phyloP scores from a whole-genome alignment of 179 eudicot genomes.

The Silene coronaria region DNA sequence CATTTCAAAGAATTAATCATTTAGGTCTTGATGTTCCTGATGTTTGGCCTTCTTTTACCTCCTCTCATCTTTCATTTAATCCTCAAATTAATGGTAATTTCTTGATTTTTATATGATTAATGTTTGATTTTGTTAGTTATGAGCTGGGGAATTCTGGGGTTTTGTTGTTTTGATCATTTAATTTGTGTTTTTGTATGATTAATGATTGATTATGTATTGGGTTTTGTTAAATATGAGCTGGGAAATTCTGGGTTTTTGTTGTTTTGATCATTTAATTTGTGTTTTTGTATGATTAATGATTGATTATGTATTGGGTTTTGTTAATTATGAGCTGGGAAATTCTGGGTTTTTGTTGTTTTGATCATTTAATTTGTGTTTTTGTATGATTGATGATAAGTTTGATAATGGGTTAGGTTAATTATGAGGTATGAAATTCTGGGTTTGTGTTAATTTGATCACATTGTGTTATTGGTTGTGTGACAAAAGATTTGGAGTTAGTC shows the following conservation, averaged over 20 bases:
- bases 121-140: background rate
- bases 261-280: no score
- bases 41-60: constrained; percentile 19
- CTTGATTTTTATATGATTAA: background rate
- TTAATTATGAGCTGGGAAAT: background rate
- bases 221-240: background rate
- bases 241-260: background rate
- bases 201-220: background rate
- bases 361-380: background rate
- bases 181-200: background rate
- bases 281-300: background rate
- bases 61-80: constrained; percentile 7
- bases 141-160: background rate
- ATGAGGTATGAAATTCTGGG: background rate
- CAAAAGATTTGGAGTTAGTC: no score
- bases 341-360: background rate
- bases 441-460: background rate
- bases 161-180: background rate
- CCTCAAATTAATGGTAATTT: constrained; percentile 13
- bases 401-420: background rate
- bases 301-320: background rate
- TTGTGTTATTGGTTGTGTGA: background rate
- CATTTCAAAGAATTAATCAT: constrained; percentile 14
- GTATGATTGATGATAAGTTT: background rate
- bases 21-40: constrained; percentile 30